A percentile compares a stretch with the other conserved stretches of the same genome.
Evolutionary conservation across 2,329 filamentous ascomycete species (phyloP).

Genomic region (Mycocentrospora acerina): DNA sequence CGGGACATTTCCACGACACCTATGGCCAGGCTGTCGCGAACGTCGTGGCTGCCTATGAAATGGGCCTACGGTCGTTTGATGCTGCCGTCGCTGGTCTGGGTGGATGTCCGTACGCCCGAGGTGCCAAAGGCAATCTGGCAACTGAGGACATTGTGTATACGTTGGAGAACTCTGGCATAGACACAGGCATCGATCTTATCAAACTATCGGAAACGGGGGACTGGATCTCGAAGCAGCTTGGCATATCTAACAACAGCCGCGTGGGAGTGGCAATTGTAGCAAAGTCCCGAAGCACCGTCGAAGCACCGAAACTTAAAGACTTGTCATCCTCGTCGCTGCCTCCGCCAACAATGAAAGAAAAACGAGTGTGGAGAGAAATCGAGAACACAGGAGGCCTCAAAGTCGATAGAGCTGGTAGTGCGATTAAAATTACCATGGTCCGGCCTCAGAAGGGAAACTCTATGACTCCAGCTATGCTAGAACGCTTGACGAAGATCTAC

Average conservation of each 20-base stretch:
- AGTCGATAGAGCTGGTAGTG: constrained; percentile 42
- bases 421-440: no score
- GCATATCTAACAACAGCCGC: constrained; percentile 21
- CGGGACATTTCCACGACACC: constrained; percentile 34
- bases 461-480: no score
- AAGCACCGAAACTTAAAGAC: no score
- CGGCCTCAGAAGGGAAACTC: no score
- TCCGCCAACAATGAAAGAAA: no score
- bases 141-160: constrained; percentile 31
- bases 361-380: no score
- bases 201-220: constrained; percentile 18
- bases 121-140: constrained; percentile 29
- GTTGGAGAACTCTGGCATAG: constrained; percentile 22
- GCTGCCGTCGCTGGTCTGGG: constrained; percentile 29
- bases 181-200: constrained; percentile 24
- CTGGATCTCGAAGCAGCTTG: constrained; percentile 25
- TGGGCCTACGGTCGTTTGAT: constrained; percentile 28
- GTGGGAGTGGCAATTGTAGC: constrained; percentile 17
- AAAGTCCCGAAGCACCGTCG: neutral
- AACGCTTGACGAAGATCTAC: no score
- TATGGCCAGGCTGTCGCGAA: constrained; percentile 32
- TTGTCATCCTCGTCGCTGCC: no score
- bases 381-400: constrained; percentile 28
- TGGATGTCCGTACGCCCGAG: constrained; percentile 30
- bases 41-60: constrained; percentile 20